These are phyloP conservation scores for Arachis stenosperma DNA, from an alignment of 306 rosid genomes.

Conservation along the genomic window DNA sequence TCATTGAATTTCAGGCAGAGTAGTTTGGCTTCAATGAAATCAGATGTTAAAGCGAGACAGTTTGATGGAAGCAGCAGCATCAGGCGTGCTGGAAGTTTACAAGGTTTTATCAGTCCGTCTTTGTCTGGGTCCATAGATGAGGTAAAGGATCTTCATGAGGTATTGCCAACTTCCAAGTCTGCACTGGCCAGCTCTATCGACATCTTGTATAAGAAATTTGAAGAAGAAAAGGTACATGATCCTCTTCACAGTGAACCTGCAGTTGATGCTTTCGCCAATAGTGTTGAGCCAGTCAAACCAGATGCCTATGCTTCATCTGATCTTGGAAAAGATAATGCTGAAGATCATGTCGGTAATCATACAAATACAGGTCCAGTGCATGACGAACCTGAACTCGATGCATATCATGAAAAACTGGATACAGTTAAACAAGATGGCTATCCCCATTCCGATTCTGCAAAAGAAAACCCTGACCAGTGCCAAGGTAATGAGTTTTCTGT, in stretches of 20 bases:
- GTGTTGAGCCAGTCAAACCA: conserved; percentile 45
- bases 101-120: conserved; percentile 34
- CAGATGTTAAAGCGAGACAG: conserved; percentile 49
- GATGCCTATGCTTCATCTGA: conserved; percentile 44
- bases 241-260: conserved; percentile 44
- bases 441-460: conserved; percentile 43
- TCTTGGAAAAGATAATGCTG: conserved; percentile 46
- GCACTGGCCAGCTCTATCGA: conserved; percentile 71
- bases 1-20: conserved; percentile 48
- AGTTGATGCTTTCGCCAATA: conserved; percentile 49
- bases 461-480: conserved; percentile 48
- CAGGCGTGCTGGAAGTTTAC: conserved; percentile 51
- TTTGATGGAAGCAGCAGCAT: conserved; percentile 55
- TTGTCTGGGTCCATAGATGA: conserved; percentile 49
- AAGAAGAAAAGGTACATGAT: conserved; percentile 49
- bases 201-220: conserved; percentile 65
- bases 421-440: conserved; percentile 36
- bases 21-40: conserved; percentile 45
- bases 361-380: conserved; percentile 45
- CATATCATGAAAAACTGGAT: conserved; percentile 47
- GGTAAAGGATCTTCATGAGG: conserved; percentile 77
- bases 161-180: conserved; percentile 60
- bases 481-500: conserved; percentile 62
- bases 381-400: conserved; percentile 47
- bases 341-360: conserved; percentile 40